Base-by-base conservation (phyloP, 495 filamentous ascomycete species). In the Cercophora samala region DNA sequence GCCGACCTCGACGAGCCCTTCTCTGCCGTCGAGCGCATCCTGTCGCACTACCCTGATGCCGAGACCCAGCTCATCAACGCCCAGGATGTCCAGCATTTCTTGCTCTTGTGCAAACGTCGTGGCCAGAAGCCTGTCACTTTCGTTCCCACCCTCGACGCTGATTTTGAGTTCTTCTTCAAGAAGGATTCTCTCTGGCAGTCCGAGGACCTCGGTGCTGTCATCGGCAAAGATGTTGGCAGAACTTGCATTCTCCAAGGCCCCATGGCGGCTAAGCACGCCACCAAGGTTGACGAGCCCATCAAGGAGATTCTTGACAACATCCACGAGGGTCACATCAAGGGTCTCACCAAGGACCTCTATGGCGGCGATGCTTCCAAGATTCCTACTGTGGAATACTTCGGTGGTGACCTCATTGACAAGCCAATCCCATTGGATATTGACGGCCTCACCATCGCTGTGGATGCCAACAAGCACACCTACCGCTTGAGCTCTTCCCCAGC, bases 141-240 rank as follows among this genome's bases (percentile, higher is more conserved):
- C 73, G 93, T 99, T 60, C 95, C 95, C 15, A 83, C 88, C 4
- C 84, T 99, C 29, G 95, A 99, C 76, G 94, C 96, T 64, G 94
- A 91, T 70, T 97, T 99, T 60, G 95, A 97, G 76, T 96, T 93
- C 77, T 99, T 90, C 82, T 98, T 99, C 88, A 99, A 99, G 88
- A 99, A 99, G 80, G 95, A 99, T 78, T 97, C 94, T n/a, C 87
- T 99, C 26, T 99, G 95, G 95, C 95, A 99, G 79, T 97, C 93
- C 0, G 95, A 99, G 78, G 93, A 98, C 74, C 85, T 99, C 15
- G 94, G 92, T 68, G 95, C 95, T 46, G 95, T 99, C 71, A 91
- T 97, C 60, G 93, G 83, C 69, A 93, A 97, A 78, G 95, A 99
- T 78, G 95, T 97, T 63, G 93, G 91, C 54, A 86, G 95, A 65